Base-by-base conservation (phyloP, 306 rosid genomes). In the Rubus parviflorus region DNA sequence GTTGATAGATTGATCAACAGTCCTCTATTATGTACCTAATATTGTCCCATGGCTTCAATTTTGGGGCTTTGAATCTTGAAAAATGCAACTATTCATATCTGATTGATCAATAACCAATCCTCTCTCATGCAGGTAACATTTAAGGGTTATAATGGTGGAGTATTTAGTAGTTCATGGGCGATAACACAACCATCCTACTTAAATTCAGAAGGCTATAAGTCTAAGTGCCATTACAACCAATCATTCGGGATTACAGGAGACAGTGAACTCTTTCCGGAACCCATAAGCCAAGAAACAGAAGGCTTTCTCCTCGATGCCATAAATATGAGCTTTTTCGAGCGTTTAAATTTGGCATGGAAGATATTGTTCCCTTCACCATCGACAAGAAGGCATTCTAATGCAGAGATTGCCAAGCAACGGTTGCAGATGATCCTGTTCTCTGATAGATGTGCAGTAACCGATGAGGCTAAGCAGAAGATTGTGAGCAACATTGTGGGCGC, bases 381-480 rank as follows among this genome's bases (percentile, higher is more conserved):
- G 23, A 81, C 91, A 64, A 84, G 79, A 77, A 87, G 76, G 83
- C 89, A 80, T 68, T 92, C 98, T 30, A 90, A 90, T 79, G 98
- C 98, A 76, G 81, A 86, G 70, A 85, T 90, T 57, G 98, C 98
- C 79, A 94, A 94, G 88, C 96, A 94, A 86, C 94, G 98, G 3
- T 75, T 94, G 82, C 89, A 94, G 87, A 89, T 94, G 97, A 92
- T 94, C 62, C 88, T 94, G 76, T 90, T 92, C 82, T 90, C 97
- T 40, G 98, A 94, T 77, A 87, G 98, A 56, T 94, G 98, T 57
- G 96, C 83, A 40, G 95, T 94, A 47, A 94, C 89, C 48, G 97
- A 94, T 1, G 94, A 92, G 85, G 98, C 97, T 43, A 94, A 94
- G 62, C 85, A 74, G 76, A 89, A 82, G 87, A 94, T 94, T 54